These are phyloP conservation scores for Solanum tacnaense DNA, from an alignment of 257 asterid species.

Conservation along the genomic window DNA sequence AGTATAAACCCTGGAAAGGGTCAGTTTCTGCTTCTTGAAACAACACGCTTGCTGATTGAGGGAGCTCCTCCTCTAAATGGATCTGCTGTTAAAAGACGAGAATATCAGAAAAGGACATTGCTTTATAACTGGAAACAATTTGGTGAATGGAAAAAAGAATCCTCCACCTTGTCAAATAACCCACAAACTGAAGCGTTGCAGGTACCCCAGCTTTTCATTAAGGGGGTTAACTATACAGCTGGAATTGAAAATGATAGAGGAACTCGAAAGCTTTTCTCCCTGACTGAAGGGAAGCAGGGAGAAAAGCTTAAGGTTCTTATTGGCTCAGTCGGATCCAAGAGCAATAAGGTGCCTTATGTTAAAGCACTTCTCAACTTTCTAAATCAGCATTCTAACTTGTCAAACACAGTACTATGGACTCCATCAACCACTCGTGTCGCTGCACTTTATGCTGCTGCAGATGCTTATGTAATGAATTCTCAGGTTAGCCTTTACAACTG, in stretches of 20 bases:
- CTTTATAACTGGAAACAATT: conserved; percentile 27
- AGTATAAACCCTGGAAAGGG: conserved; percentile 98
- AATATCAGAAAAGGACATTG: conserved; percentile 41
- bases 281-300: conserved; percentile 11
- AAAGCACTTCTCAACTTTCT: conserved; percentile 56
- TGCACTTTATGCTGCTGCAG: conserved; percentile 92
- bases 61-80: conserved; percentile 18
- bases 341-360: conserved; percentile 79
- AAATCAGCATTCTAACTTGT: conserved; percentile 49
- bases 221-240: not conserved
- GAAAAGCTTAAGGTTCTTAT: conserved; percentile 61
- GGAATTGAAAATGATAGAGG: conserved; percentile 14
- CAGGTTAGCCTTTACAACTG: conserved; percentile 40
- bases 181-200: not conserved
- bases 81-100: conserved; percentile 27
- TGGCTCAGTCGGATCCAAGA: conserved; percentile 92
- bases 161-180: conserved; percentile 6
- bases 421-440: conserved; percentile 93
- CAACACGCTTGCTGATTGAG: conserved; percentile 49
- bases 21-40: conserved; percentile 74
- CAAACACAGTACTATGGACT: conserved; percentile 80
- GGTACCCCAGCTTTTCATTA: conserved; percentile 2
- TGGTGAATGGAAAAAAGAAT: conserved; percentile 8
- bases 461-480: conserved; percentile 90
- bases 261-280: conserved; percentile 24